phyloP scores from a whole-genome alignment of 140 eudicot species.

The Senecio squalidus region DNA sequence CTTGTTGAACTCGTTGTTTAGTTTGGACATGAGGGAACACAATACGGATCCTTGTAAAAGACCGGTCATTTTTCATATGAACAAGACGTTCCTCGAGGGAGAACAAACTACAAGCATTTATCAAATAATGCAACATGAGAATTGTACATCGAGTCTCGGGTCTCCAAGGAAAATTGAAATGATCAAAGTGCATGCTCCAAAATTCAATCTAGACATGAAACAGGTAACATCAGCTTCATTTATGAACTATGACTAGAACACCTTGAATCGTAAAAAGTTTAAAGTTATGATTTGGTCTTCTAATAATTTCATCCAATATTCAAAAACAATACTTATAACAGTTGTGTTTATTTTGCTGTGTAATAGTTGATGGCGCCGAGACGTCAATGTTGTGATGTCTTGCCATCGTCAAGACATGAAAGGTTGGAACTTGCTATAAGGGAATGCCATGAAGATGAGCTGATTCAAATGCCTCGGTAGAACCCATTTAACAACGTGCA shows the following conservation, averaged over 20 bases:
- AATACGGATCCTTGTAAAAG: slow-evolving; percentile 58
- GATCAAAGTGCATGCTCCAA: slow-evolving; percentile 52
- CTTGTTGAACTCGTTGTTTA: slow-evolving; percentile 11
- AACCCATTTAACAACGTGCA: not conserved
- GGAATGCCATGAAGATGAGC: slow-evolving; percentile 69
- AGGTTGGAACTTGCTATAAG: slow-evolving; percentile 56
- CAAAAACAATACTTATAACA: not conserved
- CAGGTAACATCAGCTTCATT: slow-evolving; percentile 39
- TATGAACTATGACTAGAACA: not conserved
- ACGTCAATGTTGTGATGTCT: slow-evolving; percentile 80
- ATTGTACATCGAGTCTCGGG: slow-evolving; percentile 33
- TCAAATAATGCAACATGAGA: slow-evolving; percentile 15
- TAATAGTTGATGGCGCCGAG: slow-evolving; percentile 69
- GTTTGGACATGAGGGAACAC: slow-evolving; percentile 42
- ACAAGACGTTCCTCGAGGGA: slow-evolving; percentile 20
- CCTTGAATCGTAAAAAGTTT: not conserved
- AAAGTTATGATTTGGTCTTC: not conserved
- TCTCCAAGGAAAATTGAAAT: slow-evolving; percentile 58
- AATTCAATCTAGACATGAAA: slow-evolving; percentile 35
- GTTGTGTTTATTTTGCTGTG: not conserved
- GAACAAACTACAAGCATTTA: slow-evolving; percentile 41
- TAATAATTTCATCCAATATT: not conserved
- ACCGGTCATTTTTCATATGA: slow-evolving; percentile 54
- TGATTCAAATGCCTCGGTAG: slow-evolving; percentile 42
- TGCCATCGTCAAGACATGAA: slow-evolving; percentile 40